Evolutionary conservation across 495 filamentous ascomycete species (phyloP).

Genomic region (Elasticomyces elasticus): DNA sequence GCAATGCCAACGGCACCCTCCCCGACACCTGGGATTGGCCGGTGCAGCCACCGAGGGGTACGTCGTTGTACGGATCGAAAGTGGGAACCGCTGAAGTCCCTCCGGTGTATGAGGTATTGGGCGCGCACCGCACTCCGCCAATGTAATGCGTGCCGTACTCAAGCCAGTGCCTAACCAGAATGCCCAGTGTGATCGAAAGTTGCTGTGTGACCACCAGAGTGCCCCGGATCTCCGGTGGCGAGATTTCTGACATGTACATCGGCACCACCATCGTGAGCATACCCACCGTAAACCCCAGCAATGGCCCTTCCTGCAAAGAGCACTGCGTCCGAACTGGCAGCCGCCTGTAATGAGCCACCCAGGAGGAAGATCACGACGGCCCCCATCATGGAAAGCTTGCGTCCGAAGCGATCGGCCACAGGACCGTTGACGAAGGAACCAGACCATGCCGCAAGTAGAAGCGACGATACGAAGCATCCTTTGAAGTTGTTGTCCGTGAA

Average conservation of each 20-base stretch:
- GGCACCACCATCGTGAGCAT: conserved; percentile 53
- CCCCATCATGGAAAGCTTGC: conserved; percentile 62
- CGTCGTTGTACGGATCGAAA: conserved; percentile 38
- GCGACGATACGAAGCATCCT: conserved; percentile 53
- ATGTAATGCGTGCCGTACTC: conserved; percentile 66
- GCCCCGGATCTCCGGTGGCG: conserved; percentile 54
- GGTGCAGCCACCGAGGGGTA: neutral
- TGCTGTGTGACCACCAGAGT: conserved; percentile 69
- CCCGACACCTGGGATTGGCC: conserved; percentile 6
- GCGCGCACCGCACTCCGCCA: conserved; percentile 39
- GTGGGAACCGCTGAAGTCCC: no score
- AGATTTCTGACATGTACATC: conserved; percentile 61
- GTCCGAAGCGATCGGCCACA: conserved; percentile 59
- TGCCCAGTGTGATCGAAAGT: conserved; percentile 70
- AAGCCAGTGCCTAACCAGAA: conserved; percentile 77
- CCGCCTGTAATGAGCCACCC: conserved; percentile 62
- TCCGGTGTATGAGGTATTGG: conserved; percentile 45
- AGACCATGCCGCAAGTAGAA: conserved; percentile 73
- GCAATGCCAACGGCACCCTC: conserved; percentile 29
- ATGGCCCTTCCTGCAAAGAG: conserved; percentile 68
- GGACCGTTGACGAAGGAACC: conserved; percentile 67
- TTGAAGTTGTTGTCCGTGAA: no score
- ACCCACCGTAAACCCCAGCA: conserved; percentile 56
- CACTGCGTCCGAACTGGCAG: conserved; percentile 44
- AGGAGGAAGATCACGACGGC: conserved; percentile 63